Evolutionary conservation across 305 asterid species (phyloP), one percentile per base, ranked within the genome.

Genomic region (Andrographis paniculata): DNA sequence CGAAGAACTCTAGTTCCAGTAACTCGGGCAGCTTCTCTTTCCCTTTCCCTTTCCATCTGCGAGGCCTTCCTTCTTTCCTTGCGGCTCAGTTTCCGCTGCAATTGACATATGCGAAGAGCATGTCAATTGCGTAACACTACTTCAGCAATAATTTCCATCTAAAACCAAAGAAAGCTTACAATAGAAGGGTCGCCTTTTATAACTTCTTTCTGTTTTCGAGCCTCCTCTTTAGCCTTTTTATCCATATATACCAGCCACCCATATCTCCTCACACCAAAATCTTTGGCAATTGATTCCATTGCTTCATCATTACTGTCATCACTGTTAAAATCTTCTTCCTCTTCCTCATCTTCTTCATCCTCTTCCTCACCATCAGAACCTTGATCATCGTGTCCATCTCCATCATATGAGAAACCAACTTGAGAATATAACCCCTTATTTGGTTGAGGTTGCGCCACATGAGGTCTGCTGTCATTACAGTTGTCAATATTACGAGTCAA

Each of bases 231-330:
- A 52, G 95, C 94, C 74, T 78, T 91, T 69, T 91, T 91, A 71
- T 91, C 99, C 99, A 83, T 91, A 73, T 83, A 83, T 20, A 91
- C 70, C 68, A 87, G 94, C 96, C 96, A 87, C 50, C 99, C 99
- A 57, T 83, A 91, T 59, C 95, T 80, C 72, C 83, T 91, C 52
- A 86, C 96, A 31, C 99, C 99, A 66, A 74, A 87, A 45, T 87
- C 94, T 74, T 80, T 91, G 16, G 99, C 96, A 60, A 91, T 81
- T 18, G 89, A 74, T 72, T 91, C 99, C 99, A 87, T 87, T 41
- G 59, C 83, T 71, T 80, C 95, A 67, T 86, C 99, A 52, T 77
- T 80, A 72, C 94, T 80, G 68, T 86, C 94, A 50, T 91, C 99
- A 59, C 99, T 91, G 57, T 91, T 91, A 66, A 91, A 91, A 45